phyloP scores from a whole-genome alignment of 306 rosid genomes.

The Mimosa bimucronata region DNA sequence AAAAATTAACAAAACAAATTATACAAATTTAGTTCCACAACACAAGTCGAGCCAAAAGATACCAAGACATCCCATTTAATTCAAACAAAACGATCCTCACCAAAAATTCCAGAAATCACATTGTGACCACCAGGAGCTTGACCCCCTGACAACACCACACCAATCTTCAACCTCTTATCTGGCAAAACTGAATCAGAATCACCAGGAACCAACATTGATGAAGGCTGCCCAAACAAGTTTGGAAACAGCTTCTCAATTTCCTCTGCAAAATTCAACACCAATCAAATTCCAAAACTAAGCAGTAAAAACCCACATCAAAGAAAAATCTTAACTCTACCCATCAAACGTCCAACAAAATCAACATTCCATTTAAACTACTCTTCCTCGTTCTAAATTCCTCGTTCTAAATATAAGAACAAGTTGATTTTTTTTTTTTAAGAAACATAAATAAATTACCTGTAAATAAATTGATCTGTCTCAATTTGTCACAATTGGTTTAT shows the following conservation, averaged over 20 bases:
- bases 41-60: neutral
- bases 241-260: conserved; percentile 94
- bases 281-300: neutral
- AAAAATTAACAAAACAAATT: conserved; percentile 12
- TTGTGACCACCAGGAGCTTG: conserved; percentile 99
- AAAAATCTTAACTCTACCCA: neutral
- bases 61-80: neutral
- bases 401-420: no score
- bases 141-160: conserved; percentile 97
- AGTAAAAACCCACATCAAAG: neutral
- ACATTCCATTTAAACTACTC: neutral
- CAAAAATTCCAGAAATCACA: conserved; percentile 92
- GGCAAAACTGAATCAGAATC: conserved; percentile 41
- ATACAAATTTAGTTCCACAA: conserved; percentile 17
- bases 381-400: no score
- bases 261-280: conserved; percentile 43
- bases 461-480: no score
- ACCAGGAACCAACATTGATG: conserved; percentile 62
- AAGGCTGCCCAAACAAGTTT: conserved; percentile 80
- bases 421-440: no score
- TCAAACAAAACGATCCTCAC: conserved; percentile 44
- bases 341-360: neutral
- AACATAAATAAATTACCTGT: no score
- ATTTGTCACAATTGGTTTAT: no score
- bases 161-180: conserved; percentile 71